phyloP scores from a whole-genome alignment of 2,329 filamentous ascomycete species.

The Apiospora arundinis region DNA sequence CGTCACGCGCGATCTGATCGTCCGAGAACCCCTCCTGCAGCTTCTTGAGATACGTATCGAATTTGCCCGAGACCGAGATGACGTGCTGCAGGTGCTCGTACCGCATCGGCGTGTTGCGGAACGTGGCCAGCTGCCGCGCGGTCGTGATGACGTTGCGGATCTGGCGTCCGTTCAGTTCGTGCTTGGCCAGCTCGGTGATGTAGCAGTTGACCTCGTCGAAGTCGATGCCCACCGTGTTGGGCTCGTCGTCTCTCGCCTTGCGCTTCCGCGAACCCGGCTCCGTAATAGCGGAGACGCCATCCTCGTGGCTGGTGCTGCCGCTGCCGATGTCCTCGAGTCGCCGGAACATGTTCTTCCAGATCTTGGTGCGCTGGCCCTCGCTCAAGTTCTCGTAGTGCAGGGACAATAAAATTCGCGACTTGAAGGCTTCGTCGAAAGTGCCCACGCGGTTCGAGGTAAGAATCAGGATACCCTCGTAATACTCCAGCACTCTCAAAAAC shows the following conservation, averaged over 20 bases:
- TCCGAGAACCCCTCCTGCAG: background rate
- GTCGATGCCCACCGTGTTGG: background rate
- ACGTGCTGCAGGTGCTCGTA: background rate
- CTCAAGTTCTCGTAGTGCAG: slow-evolving; percentile 31
- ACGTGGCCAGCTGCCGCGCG: slow-evolving; percentile 34
- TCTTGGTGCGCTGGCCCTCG: slow-evolving; percentile 29
- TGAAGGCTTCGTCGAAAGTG: slow-evolving; percentile 34
- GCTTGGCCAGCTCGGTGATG: slow-evolving; percentile 39
- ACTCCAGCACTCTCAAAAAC: slow-evolving; percentile 30
- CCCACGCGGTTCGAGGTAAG: slow-evolving; percentile 32
- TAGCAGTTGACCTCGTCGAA: slow-evolving; percentile 10
- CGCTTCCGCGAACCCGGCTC: background rate
- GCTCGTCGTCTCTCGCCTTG: background rate
- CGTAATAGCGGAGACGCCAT: background rate
- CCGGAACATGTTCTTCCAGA: slow-evolving; percentile 34
- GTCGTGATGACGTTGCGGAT: slow-evolving; percentile 46
- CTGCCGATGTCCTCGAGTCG: slow-evolving; percentile 22
- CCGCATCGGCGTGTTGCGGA: background rate
- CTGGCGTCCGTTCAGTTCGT: slow-evolving; percentile 49
- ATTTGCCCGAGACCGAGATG: background rate
- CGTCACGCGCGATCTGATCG: background rate
- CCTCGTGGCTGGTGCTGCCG: background rate
- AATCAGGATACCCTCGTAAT: slow-evolving; percentile 31
- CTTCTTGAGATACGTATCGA: background rate
- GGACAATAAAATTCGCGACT: slow-evolving; percentile 31